phyloP scores from a whole-genome alignment of 768 basidiomycete species.

The Lentinula guzmanii region DNA sequence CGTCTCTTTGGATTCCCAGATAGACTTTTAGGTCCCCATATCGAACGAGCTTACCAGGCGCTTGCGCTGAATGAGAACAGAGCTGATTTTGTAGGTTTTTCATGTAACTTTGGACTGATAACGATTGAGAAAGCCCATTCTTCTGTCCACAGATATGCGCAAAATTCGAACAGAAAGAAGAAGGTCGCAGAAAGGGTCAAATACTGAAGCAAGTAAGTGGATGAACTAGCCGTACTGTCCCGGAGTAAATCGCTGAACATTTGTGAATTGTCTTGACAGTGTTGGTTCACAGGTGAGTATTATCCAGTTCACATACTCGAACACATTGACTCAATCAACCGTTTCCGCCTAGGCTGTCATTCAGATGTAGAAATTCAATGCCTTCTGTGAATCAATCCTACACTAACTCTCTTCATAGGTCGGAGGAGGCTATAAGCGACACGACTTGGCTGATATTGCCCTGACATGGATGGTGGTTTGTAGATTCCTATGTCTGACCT shows the following conservation, averaged over 20 bases:
- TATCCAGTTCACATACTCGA: not conserved
- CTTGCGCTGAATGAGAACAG: conserved; percentile 64
- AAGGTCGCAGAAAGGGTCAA: conserved; percentile 49
- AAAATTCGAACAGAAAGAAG: conserved; percentile 55
- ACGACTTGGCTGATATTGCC: conserved; percentile 63
- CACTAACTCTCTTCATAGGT: conserved; percentile 33
- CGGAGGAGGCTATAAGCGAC: conserved; percentile 63
- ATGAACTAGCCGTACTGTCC: not conserved
- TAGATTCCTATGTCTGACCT: conserved; percentile 4
- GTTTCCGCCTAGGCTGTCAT: conserved; percentile 25
- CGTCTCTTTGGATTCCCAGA: conserved; percentile 65
- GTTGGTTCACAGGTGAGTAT: conserved; percentile 63
- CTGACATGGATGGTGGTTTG: conserved; percentile 61
- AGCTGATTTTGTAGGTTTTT: conserved; percentile 54
- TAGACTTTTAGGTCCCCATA: conserved; percentile 50
- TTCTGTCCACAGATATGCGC: conserved; percentile 40
- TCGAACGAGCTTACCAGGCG: conserved; percentile 63
- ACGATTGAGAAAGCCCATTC: not conserved
- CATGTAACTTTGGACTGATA: not conserved
- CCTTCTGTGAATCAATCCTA: not conserved
- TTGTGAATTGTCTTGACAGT: conserved; percentile 27
- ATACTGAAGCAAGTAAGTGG: conserved; percentile 51
- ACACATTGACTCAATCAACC: not conserved
- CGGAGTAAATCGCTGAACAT: not conserved
- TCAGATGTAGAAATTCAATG: conserved; percentile 30